These are phyloP conservation scores for Sungouiozyma ichnusensis DNA, from an alignment of 805 yeast species.

Conservation along the genomic window DNA sequence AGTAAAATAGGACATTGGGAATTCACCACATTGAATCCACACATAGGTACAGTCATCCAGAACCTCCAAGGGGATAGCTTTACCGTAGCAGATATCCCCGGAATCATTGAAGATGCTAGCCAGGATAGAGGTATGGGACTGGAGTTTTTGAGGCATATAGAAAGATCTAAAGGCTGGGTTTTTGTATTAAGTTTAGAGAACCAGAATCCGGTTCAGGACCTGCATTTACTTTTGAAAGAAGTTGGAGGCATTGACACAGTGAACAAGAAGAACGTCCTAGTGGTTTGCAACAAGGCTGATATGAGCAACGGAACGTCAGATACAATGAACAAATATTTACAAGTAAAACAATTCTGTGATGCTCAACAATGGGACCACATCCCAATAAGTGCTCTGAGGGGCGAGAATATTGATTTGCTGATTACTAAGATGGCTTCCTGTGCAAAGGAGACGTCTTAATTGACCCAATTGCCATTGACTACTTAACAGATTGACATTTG, in stretches of 20 bases:
- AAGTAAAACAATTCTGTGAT: constrained; percentile 37
- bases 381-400: constrained; percentile 74
- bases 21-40: constrained; percentile 87
- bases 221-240: constrained; percentile 54
- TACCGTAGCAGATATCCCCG: constrained; percentile 96
- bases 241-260: constrained; percentile 54
- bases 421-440: constrained; percentile 60
- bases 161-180: constrained; percentile 80
- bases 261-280: constrained; percentile 49
- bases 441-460: background rate
- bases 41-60: constrained; percentile 73
- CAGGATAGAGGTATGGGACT: constrained; percentile 85
- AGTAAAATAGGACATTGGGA: constrained; percentile 96
- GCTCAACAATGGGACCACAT: constrained; percentile 51
- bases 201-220: constrained; percentile 53
- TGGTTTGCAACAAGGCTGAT: constrained; percentile 95
- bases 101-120: constrained; percentile 82
- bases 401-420: constrained; percentile 62
- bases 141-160: constrained; percentile 85
- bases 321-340: constrained; percentile 37
- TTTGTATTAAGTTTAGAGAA: constrained; percentile 75
- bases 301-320: constrained; percentile 32
- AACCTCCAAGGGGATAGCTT: constrained; percentile 49
- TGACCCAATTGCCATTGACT: too few relatives aligned
- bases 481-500: too few relatives aligned